phyloP scores from a whole-genome alignment of 305 asterid species.

The Rubia peregrina region DNA sequence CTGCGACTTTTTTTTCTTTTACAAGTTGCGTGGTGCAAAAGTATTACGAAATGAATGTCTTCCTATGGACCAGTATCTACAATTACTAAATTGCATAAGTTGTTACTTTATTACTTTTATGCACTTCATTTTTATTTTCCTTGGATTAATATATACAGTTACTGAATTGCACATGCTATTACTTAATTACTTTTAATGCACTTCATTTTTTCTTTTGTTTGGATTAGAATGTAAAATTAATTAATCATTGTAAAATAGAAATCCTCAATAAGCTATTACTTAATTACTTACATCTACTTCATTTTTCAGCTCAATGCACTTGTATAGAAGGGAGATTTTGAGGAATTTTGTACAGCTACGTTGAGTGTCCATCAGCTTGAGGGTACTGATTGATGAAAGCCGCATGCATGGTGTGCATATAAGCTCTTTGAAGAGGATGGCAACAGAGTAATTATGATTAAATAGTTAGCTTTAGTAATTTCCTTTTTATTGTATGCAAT shows the following conservation, averaged over 20 bases:
- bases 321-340: conserved; percentile 90
- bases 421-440: conserved; percentile 93
- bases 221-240: conserved; percentile 44
- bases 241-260: background rate
- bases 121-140: too few species aligned
- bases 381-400: conserved; percentile 87
- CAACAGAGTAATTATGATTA: conserved; percentile 81
- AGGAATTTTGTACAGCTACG: conserved; percentile 92
- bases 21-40: too few species aligned
- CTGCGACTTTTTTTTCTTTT: too few species aligned
- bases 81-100: too few species aligned
- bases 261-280: conserved; percentile 14
- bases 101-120: too few species aligned
- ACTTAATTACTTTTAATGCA: too few species aligned
- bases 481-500: background rate
- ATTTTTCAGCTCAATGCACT: conserved; percentile 73
- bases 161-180: too few species aligned
- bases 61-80: too few species aligned
- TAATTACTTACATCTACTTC: conserved; percentile 11
- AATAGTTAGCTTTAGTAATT: conserved; percentile 88
- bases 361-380: conserved; percentile 79
- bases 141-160: too few species aligned
- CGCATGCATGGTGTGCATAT: conserved; percentile 87
- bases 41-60: too few species aligned
- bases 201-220: conserved; percentile 29